Conservation (phyloP, 176 grass and related monocot genomes). For the Urochloa ruziziensis region DNA sequence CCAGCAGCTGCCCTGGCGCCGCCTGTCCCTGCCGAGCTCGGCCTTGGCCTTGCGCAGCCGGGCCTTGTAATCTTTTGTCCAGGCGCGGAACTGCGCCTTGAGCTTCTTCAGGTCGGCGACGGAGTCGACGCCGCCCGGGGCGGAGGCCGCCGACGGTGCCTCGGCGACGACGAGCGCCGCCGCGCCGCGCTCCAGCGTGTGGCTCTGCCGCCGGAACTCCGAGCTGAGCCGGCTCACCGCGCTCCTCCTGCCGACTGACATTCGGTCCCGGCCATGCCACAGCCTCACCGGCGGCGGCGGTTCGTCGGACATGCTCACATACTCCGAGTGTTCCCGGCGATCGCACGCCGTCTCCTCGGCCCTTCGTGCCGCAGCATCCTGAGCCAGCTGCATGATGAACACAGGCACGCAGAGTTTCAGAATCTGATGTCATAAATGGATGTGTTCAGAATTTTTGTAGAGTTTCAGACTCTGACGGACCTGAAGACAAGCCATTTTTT, state of each 20-base stretch:
- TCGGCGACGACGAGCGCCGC: background rate
- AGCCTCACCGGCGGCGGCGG: background rate
- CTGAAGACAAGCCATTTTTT: conserved; percentile 36
- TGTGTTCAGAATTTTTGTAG: background rate
- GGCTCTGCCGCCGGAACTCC: conserved; percentile 35
- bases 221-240: background rate
- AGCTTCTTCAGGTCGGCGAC: conserved; percentile 28
- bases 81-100: conserved; percentile 40
- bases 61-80: conserved; percentile 56
- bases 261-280: background rate
- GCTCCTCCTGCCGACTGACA: background rate
- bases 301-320: background rate
- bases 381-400: background rate
- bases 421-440: background rate
- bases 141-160: background rate
- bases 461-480: background rate
- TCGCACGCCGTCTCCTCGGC: background rate
- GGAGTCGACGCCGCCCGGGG: background rate
- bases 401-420: background rate
- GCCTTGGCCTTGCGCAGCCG: conserved; percentile 21
- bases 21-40: conserved; percentile 8
- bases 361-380: background rate
- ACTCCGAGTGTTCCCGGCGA: background rate
- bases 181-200: conserved; percentile 24
- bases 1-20: conserved; percentile 33